Base-by-base conservation (phyloP, 208 protist genomes). In the Leishmania gerbilli region DNA sequence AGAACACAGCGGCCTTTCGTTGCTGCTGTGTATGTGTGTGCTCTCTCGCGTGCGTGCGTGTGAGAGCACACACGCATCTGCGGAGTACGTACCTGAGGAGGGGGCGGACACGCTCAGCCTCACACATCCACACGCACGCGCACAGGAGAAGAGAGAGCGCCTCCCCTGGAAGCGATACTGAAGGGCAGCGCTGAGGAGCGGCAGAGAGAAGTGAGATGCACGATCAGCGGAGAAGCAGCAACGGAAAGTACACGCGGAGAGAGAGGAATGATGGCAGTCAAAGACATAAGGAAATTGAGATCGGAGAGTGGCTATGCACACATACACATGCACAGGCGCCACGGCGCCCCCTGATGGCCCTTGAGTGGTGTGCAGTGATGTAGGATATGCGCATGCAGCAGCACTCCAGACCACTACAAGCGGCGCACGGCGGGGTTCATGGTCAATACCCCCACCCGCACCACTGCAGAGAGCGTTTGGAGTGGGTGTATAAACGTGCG, bases 191-290 rank as follows among this genome's bases (percentile, higher is more conserved):
- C n/a, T 15, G 67, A 53, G 31, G 13, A 37, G 9, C 21, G 37
- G 21, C 6, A n/a, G 78, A 62, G 74, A 49, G 31, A 55, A 34
- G 77, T 49, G 60, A 51, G 31, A 83, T n/a, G 74, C n/a, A 15
- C 34, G 34, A 31, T 34, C 34, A 4, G n/a, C n/a, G 13, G 51
- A 42, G 27, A 56, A 65, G 72, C 15, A 49, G 42, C 24, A 51
- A 56, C 53, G 67, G 53, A 76, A 37, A 80, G 53, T 1, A 27
- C 13, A 40, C 53, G 80, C 71, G 40, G 45, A 75, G 47, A 55
- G 27, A 84, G 17, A 79, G 45, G 0, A 34, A 53, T 31, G 24
- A 40, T 27, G 40, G 17, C 9, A 76, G 27, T 24, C 3, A 40
- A 45, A 76, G 51, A 62, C 45, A 27, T 15, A 4, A 21, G 51